Base-by-base conservation (phyloP, 2,329 filamentous ascomycete genomes). In the Mollisia scopiformis region DNA sequence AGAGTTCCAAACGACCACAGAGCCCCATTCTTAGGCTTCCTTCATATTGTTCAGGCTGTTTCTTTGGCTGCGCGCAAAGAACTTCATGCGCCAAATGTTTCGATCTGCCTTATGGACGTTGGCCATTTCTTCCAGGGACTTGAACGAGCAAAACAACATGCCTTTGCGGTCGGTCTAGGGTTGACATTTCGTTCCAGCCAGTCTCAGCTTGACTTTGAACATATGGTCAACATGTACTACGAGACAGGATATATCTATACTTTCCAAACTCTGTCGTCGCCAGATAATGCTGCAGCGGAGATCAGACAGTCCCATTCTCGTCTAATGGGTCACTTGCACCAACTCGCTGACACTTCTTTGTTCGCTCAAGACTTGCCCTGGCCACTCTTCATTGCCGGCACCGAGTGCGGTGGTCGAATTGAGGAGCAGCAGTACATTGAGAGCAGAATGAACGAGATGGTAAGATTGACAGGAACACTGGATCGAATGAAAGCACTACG, bases 331-430 rank as follows among this genome's bases (percentile, higher is more conserved):
- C 8, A 31, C 47, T 19, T 41, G 37, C 13, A 16, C 10, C 37
- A 41, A 41, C 37, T 41, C 3, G 37, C 52, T 19, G 19, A 41
- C 19, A 55, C 21, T 16, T 28, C 52, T 3, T 21, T 37, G 8
- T 55, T 55, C 21, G 52, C 52, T n/a, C 52, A 55, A 30, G 52
- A 43, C 25, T 39, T 55, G 8, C 25, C 27, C 10, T 55, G 35
- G 35, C 52, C 33, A 19, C 21, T 55, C 5, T 55, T 55, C 35
- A 55, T 55, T 19, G 35, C 52, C 16, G 52, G 35, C 6, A 55
- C 52, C n/a, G 52, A 55, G 37, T 41, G 2, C 23, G 39, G 39
- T 7, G n/a, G n/a, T 23, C n/a, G n/a, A 19, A 1, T 19, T 10
- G 39, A 43, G 39, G n/a, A 43, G 10, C 39, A 21, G 6, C 39